Conservation (phyloP, 305 asterid species). For the Stenogyne calaminthoides region DNA sequence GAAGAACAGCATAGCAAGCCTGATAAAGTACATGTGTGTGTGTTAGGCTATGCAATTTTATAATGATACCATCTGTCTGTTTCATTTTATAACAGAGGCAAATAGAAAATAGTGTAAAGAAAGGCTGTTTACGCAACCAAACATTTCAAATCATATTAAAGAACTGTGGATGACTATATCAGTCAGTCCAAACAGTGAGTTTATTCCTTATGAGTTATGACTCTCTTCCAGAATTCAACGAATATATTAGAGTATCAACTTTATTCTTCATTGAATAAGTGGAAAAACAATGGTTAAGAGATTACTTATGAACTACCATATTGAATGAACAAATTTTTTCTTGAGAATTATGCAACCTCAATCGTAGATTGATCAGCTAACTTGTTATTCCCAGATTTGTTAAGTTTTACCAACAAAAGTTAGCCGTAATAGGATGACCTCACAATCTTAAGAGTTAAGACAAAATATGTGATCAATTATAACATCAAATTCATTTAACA, state of each 20-base stretch:
- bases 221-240: neutral
- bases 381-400: conserved; percentile 1
- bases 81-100: neutral
- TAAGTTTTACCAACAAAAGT: neutral
- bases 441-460: neutral
- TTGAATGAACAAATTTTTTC: neutral
- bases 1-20: conserved; percentile 99
- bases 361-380: conserved; percentile 8
- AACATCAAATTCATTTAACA: neutral
- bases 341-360: neutral
- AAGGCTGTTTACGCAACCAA: conserved; percentile 4
- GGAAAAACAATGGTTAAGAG: conserved; percentile 10
- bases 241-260: neutral
- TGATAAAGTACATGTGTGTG: conserved; percentile 42
- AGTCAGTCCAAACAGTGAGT: conserved; percentile 8
- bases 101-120: neutral
- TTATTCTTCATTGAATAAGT: neutral
- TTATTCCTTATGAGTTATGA: neutral
- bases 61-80: conserved; percentile 7
- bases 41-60: conserved; percentile 25
- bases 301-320: conserved; percentile 15
- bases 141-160: conserved; percentile 6
- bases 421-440: neutral
- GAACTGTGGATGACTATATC: conserved; percentile 1
- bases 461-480: neutral